Percentiles rank a stretch among this genome's conserved stretches.
Evolutionary conservation across 2,329 filamentous ascomycete genomes (phyloP).

Genomic region (Botryosphaeria dothidea): DNA sequence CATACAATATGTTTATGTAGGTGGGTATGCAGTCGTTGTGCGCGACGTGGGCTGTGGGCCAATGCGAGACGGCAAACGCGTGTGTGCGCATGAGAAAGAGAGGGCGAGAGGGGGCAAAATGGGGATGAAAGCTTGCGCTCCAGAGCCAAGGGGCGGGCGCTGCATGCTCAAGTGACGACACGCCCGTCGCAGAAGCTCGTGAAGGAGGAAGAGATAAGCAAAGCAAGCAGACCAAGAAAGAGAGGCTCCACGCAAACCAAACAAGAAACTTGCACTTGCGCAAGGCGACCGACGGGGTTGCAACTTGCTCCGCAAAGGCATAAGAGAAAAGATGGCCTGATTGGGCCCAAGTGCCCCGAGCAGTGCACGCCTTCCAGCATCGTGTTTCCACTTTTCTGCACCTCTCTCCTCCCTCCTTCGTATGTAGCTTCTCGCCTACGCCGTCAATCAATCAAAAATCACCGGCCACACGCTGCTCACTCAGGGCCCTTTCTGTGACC

Average conservation of each 20-base stretch:
- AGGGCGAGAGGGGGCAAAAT: background rate
- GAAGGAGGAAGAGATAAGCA: background rate
- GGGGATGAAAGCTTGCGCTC: background rate
- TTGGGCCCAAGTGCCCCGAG: too few relatives aligned
- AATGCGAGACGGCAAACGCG: background rate
- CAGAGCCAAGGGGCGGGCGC: background rate
- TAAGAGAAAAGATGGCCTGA: constrained; percentile 8
- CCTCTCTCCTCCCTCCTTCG: background rate
- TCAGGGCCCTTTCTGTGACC: background rate
- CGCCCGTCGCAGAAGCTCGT: too few relatives aligned
- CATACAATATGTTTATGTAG: background rate
- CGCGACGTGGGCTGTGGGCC: background rate
- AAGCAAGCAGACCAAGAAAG: too few relatives aligned
- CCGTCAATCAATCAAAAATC: constrained; percentile 1
- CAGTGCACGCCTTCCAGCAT: too few relatives aligned
- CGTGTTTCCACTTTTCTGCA: background rate
- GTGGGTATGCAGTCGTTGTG: too few relatives aligned
- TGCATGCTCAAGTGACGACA: too few relatives aligned
- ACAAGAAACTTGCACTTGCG: background rate
- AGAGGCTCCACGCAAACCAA: background rate
- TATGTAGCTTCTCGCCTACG: background rate
- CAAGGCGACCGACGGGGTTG: too few relatives aligned
- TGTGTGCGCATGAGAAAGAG: background rate
- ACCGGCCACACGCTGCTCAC: background rate
- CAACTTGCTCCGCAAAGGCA: background rate